Evolutionary conservation across 208 protist genomes (phyloP), one percentile per base, ranked within the genome.

Genomic region (Trypanosoma grayi): DNA sequence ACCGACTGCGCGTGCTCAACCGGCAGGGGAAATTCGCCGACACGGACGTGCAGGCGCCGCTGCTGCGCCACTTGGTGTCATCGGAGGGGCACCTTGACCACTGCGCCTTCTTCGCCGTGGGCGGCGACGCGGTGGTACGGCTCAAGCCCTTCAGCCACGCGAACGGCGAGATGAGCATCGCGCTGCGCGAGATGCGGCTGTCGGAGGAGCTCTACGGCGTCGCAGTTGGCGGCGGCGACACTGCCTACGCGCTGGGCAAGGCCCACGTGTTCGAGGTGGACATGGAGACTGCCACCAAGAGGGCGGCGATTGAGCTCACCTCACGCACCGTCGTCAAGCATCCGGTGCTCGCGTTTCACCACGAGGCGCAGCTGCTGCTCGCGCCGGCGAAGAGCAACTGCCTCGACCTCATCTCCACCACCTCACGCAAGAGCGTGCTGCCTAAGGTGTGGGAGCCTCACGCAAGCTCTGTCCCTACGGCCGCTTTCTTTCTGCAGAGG

Each of bases 401-500:
- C 41, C 74, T 93, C 48, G 84, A 92, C 60, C 73, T 93, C 58
- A 75, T 93, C 48, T 90, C 79, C 9, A 75, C 68, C 43, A 67
- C 64, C 9, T 85, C 76, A 7, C 70, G 71, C 34, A 81, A 75
- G 62, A 93, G 81, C 50, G 67, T 84, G 8, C 68, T 93, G 30
- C 65, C 76, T 20, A 86, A 82, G 46, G 75, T 77, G 43, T 95
- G 90, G 86, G 84, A 93, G 70, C 90, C 90, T 14, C 90, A 95
- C 46, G 68, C 76, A 43, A 84, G 81, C 47, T 64, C 53, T 25
- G 66, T 72, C 57, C 85, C 90, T n/a, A 87, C 82, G 8, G 87
- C 83, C 46, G 86, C 90, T n/a, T 80, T 74, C 72, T 92, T 95
- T 66, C 82, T 95, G 31, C 80, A 87, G 55, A 60, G 63, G 20